Evolutionary conservation across 106 monocot species (phyloP).

Genomic region (Platanthera zijinensis): DNA sequence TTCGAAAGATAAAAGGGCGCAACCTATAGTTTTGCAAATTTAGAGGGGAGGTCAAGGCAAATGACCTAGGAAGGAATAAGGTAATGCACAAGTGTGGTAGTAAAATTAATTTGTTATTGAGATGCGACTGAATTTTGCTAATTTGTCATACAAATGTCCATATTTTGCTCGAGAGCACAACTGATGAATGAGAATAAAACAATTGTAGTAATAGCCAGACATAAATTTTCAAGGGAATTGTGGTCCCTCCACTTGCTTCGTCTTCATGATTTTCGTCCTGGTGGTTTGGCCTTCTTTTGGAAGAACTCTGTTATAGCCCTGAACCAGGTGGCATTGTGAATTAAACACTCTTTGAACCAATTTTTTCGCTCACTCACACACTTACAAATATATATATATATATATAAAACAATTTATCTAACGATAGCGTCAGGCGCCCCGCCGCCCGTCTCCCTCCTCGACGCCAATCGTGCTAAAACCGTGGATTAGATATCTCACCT

Average conservation of each 20-base stretch:
- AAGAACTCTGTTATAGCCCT: conserved; percentile 11
- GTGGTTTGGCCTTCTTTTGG: conserved; percentile 1
- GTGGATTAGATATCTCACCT: conserved; percentile 2
- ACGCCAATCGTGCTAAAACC: not conserved
- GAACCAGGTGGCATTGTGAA: conserved; percentile 3
- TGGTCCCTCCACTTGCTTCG: not conserved
- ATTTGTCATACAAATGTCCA: too few relatives aligned
- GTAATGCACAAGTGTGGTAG: too few relatives aligned
- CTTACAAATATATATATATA: not conserved
- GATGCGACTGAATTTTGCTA: too few relatives aligned
- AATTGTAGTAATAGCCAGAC: too few relatives aligned
- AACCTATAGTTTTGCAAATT: too few relatives aligned
- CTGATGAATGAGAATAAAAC: too few relatives aligned
- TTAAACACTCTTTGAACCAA: not conserved
- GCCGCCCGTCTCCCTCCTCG: not conserved
- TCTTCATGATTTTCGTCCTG: not conserved
- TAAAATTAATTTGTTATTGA: too few relatives aligned
- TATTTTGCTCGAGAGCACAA: too few relatives aligned
- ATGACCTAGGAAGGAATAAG: too few relatives aligned
- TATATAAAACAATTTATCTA: not conserved
- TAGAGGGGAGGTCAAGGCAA: too few relatives aligned
- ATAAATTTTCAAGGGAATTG: not conserved
- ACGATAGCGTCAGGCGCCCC: not conserved
- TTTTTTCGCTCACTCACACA: not conserved
- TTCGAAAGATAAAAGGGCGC: too few relatives aligned